phyloP scores from a whole-genome alignment of 2,329 filamentous ascomycete genomes.

The Ascosphaera pollenicola region DNA sequence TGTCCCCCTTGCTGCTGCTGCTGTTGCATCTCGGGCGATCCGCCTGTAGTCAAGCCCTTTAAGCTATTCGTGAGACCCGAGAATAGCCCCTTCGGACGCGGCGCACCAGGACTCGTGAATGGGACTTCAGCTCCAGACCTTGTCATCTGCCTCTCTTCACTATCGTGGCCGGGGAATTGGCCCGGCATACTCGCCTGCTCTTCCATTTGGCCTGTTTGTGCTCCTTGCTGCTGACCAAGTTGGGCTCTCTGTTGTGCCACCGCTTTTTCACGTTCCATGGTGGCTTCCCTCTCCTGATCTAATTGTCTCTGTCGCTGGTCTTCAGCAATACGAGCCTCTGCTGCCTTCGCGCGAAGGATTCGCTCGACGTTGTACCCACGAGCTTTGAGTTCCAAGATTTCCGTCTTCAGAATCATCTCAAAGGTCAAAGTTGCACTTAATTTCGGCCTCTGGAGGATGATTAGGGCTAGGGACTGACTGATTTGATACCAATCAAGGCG shows the following conservation, averaged over 20 bases:
- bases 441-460: constrained; percentile 61
- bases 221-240: constrained; percentile 11
- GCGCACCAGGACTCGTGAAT: no score
- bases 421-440: constrained; percentile 79
- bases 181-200: constrained; percentile 47
- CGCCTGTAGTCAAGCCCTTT: no score
- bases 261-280: constrained; percentile 36
- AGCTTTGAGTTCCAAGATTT: constrained; percentile 56
- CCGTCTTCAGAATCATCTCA: constrained; percentile 72
- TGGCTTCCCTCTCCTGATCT: constrained; percentile 47
- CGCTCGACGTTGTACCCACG: constrained; percentile 95
- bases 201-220: constrained; percentile 9
- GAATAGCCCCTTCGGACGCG: constrained; percentile 38
- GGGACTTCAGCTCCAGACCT: no score
- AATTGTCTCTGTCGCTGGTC: constrained; percentile 51
- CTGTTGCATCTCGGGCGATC: no score
- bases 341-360: constrained; percentile 70
- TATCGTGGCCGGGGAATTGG: constrained; percentile 46
- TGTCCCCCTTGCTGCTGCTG: no score
- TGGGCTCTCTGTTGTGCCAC: constrained; percentile 25
- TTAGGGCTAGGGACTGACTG: constrained; percentile 61
- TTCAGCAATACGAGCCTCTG: constrained; percentile 71
- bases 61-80: constrained; percentile 45
- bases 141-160: no score
- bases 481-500: constrained; percentile 78